Percentiles rank a stretch among this genome's conserved stretches.
These are phyloP conservation scores for Musa troglodytarum DNA, from an alignment of 176 grass and related monocot species.

Conservation along the genomic window DNA sequence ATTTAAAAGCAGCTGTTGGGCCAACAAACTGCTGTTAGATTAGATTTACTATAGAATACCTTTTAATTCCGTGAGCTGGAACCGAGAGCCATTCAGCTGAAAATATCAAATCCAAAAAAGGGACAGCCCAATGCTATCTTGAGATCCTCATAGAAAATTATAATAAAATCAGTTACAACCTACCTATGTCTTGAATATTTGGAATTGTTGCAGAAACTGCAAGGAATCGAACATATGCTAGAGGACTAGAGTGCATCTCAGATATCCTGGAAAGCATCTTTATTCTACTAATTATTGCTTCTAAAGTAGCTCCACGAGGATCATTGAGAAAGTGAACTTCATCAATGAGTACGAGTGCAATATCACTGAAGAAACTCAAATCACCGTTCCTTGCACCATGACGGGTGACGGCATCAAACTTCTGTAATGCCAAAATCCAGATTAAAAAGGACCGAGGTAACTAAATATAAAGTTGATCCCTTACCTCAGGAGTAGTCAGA, in stretches of 20 bases:
- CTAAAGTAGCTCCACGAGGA: slow-evolving; percentile 80
- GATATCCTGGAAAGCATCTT: slow-evolving; percentile 77
- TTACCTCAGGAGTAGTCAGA: slow-evolving; percentile 91
- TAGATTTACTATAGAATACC: slow-evolving; percentile 31
- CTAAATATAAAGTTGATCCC: neutral
- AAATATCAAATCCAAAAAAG: slow-evolving; percentile 22
- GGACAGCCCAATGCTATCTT: neutral
- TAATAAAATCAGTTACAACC: slow-evolving; percentile 5
- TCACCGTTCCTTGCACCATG: slow-evolving; percentile 64
- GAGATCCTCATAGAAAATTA: neutral
- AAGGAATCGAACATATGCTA: slow-evolving; percentile 72
- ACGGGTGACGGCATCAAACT: slow-evolving; percentile 83
- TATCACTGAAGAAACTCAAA: slow-evolving; percentile 91
- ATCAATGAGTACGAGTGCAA: slow-evolving; percentile 77
- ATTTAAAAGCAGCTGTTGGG: slow-evolving; percentile 8
- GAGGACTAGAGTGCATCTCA: slow-evolving; percentile 51
- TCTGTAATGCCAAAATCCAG: slow-evolving; percentile 36
- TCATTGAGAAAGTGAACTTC: slow-evolving; percentile 95
- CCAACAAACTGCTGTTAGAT: slow-evolving; percentile 5
- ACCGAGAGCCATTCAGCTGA: slow-evolving; percentile 81
- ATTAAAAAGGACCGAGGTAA: slow-evolving; percentile 9
- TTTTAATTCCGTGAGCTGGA: slow-evolving; percentile 79
- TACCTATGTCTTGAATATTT: slow-evolving; percentile 88
- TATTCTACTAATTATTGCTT: slow-evolving; percentile 85
- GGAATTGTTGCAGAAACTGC: slow-evolving; percentile 91